phyloP scores from a whole-genome alignment of 371 early-diverging fungal species.

The Funneliformis caledonium region DNA sequence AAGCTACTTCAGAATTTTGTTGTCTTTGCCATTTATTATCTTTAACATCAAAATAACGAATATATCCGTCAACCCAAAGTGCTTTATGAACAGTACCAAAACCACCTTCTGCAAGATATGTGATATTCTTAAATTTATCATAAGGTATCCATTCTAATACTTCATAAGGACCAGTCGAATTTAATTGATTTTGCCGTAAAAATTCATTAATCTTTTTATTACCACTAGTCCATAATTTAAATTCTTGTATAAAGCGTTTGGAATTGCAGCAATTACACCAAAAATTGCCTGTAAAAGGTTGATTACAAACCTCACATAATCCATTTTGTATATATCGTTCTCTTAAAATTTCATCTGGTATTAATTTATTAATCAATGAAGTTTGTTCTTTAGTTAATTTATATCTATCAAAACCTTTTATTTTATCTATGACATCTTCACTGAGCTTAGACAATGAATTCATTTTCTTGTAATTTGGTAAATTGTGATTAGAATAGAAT shows the following conservation, averaged over 20 bases:
- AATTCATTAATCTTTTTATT: constrained; percentile 13
- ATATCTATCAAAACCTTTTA: neutral
- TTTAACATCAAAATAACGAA: too few relatives aligned
- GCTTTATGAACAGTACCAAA: constrained; percentile 6
- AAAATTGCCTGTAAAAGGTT: neutral
- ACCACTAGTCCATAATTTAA: constrained; percentile 24
- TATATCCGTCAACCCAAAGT: too few relatives aligned
- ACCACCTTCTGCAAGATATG: neutral
- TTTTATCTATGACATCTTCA: neutral
- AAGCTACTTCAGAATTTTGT: too few relatives aligned
- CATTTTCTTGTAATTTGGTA: too few relatives aligned
- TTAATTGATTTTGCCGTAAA: constrained; percentile 5
- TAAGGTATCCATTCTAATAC: constrained; percentile 10
- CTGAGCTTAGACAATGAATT: too few relatives aligned
- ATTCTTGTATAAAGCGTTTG: neutral
- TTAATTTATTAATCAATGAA: neutral
- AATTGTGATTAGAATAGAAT: too few relatives aligned
- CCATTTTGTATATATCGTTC: neutral
- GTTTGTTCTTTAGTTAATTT: neutral
- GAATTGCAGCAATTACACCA: constrained; percentile 29
- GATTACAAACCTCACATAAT: neutral
- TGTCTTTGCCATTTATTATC: too few relatives aligned
- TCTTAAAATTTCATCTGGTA: neutral
- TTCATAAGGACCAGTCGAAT: neutral
- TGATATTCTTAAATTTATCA: neutral